Base-by-base conservation (phyloP, 164 flowering plant species). In the Nelumbo lutea region DNA sequence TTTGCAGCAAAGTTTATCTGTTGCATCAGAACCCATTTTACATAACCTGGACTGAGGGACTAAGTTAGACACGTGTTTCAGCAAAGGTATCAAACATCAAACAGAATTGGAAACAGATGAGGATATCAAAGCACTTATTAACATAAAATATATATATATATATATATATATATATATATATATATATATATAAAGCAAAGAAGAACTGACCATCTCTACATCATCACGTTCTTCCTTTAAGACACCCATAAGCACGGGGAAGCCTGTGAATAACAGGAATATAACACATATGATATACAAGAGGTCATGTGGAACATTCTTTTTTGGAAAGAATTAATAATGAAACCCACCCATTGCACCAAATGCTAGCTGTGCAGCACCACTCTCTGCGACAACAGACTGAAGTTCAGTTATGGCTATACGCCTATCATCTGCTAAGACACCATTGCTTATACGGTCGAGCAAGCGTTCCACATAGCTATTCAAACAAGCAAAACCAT, bases 361-460 rank as follows among this genome's bases (percentile, higher is more conserved):
- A 89, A 96, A 89, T 57, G 99, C 97, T 43, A 96, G 78, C 80
- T 96, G 99, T 27, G 95, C 88, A 66, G 86, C 83, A 67, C 57
- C 77, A 79, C 86, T 96, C 80, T 96, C 99, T 45, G 89, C 90
- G 2, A 96, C 98, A 77, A 89, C 80, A 71, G 98, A 81, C 79
- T 92, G 99, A 72, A 96, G 94, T 76, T 96, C 98, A 50, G 78
- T 70, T 75, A 96, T 83, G 52, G 99, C 97, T 77, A 75, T 75
- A 69, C 98, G 89, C 73, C 98, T 88, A 71, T 96, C 99, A 64
- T 96, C 99, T 47, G 96, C 85, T 72, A 93, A 77, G 55, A 72
- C 78, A 61, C 99, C 98, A 82, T 96, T 96, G 82, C 91, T 90
- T 68, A 96, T 86, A 4, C 99, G 97, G 73, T 96, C 96, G 44